A percentile compares a stretch with the other conserved stretches of the same genome.
These are phyloP conservation scores for Mercurialis annua DNA, from an alignment of 345 rosid species.

Conservation along the genomic window DNA sequence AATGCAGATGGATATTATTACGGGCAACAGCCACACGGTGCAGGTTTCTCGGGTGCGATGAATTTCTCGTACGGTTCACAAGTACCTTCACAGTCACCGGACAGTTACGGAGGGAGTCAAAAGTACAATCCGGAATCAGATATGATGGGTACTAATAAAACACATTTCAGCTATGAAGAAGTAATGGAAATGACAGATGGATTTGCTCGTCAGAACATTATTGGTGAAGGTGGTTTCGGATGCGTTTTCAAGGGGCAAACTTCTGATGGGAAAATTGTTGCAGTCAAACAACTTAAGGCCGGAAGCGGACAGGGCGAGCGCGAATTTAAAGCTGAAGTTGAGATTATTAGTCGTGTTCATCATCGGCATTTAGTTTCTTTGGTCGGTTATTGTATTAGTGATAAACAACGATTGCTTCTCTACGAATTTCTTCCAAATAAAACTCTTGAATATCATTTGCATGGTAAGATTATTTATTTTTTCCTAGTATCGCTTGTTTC, in stretches of 20 bases:
- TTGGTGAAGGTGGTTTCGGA: constrained; percentile 98
- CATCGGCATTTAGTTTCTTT: constrained; percentile 92
- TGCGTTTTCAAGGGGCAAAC: constrained; percentile 68
- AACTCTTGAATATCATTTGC: constrained; percentile 92
- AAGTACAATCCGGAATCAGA: constrained; percentile 40
- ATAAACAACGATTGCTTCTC: constrained; percentile 64
- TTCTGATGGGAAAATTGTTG: constrained; percentile 57
- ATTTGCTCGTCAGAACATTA: constrained; percentile 59
- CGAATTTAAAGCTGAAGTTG: constrained; percentile 92
- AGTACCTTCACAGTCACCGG: constrained; percentile 26
- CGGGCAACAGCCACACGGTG: constrained; percentile 33
- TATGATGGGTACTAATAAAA: constrained; percentile 44
- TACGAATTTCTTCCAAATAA: constrained; percentile 89
- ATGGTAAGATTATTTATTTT: constrained; percentile 41
- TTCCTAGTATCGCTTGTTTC: background rate
- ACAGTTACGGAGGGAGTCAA: constrained; percentile 55
- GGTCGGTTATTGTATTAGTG: constrained; percentile 77
- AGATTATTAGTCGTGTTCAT: constrained; percentile 92
- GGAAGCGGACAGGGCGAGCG: constrained; percentile 99
- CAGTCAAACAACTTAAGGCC: constrained; percentile 88
- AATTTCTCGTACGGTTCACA: constrained; percentile 44
- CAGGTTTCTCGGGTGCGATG: constrained; percentile 35
- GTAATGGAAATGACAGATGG: constrained; percentile 81
- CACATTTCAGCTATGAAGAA: constrained; percentile 65
- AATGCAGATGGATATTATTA: constrained; percentile 52